Evolutionary conservation across 2,329 filamentous ascomycete species (phyloP).

Genomic region (Polytolypa hystricis): DNA sequence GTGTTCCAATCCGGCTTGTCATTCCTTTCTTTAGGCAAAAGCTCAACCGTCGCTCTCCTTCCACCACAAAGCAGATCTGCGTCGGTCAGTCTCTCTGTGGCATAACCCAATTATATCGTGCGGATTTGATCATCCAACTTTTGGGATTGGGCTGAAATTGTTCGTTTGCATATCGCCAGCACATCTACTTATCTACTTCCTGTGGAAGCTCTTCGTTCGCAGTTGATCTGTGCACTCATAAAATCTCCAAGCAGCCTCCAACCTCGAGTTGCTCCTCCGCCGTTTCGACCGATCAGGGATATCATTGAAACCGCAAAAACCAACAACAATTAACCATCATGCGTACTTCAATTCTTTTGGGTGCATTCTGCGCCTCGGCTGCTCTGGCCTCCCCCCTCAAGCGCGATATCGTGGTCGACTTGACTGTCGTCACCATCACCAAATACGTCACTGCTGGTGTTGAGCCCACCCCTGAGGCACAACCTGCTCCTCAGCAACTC

Average conservation of each 20-base stretch:
- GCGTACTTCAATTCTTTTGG: constrained; percentile 25
- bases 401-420: constrained; percentile 25
- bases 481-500: constrained; percentile 4
- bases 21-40: constrained; percentile 10
- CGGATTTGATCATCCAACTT: too few species aligned
- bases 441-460: constrained; percentile 20
- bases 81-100: too few species aligned
- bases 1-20: constrained; percentile 12
- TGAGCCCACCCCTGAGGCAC: constrained; percentile 3
- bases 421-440: constrained; percentile 27
- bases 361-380: constrained; percentile 26
- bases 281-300: too few species aligned
- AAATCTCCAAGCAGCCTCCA: too few species aligned
- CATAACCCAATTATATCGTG: too few species aligned
- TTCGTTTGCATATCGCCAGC: too few species aligned
- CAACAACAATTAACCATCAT: too few species aligned
- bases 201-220: constrained; percentile 23
- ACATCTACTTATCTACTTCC: constrained; percentile 19
- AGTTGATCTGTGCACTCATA: constrained; percentile 23
- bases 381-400: constrained; percentile 23
- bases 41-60: too few species aligned
- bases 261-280: too few species aligned
- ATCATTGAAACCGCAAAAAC: too few species aligned
- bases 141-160: too few species aligned
- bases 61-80: too few species aligned